Conservation (phyloP, 768 basidiomycete species). For the Wakefieldia striispora region DNA sequence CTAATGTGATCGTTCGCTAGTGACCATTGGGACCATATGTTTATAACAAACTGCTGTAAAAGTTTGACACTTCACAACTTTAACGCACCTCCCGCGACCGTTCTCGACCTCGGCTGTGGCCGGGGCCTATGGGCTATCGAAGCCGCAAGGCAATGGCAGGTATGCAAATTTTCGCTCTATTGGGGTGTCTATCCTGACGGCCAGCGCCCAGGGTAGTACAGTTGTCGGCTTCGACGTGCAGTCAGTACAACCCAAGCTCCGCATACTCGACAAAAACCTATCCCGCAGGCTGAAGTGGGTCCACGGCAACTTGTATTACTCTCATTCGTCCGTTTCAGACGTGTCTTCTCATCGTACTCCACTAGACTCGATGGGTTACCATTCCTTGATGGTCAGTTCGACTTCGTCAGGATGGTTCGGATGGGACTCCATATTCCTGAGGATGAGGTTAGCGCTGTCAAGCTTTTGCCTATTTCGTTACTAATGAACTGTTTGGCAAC, state of each 20-base stretch:
- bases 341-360: slow-evolving; percentile 5
- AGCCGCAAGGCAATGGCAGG: slow-evolving; percentile 66
- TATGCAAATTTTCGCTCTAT: slow-evolving; percentile 27
- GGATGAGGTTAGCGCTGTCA: slow-evolving; percentile 50
- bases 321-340: neutral
- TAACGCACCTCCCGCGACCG: slow-evolving; percentile 43
- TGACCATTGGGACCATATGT: slow-evolving; percentile 72
- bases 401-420: slow-evolving; percentile 62
- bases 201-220: slow-evolving; percentile 42
- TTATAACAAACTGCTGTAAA: slow-evolving; percentile 47
- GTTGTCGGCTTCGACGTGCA: slow-evolving; percentile 61
- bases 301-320: slow-evolving; percentile 60
- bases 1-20: slow-evolving; percentile 33
- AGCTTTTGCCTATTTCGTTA: neutral
- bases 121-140: slow-evolving; percentile 70
- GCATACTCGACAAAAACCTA: slow-evolving; percentile 38
- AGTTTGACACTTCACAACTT: slow-evolving; percentile 57
- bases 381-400: slow-evolving; percentile 55
- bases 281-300: slow-evolving; percentile 60
- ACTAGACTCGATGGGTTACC: slow-evolving; percentile 63
- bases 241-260: slow-evolving; percentile 50
- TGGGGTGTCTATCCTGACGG: neutral
- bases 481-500: slow-evolving; percentile 18
- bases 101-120: slow-evolving; percentile 74
- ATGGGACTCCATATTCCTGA: slow-evolving; percentile 71